Evolutionary conservation across 2,329 filamentous ascomycete genomes (phyloP), one percentile per base, ranked within the genome.

Genomic region (Mycogone perniciosa): DNA sequence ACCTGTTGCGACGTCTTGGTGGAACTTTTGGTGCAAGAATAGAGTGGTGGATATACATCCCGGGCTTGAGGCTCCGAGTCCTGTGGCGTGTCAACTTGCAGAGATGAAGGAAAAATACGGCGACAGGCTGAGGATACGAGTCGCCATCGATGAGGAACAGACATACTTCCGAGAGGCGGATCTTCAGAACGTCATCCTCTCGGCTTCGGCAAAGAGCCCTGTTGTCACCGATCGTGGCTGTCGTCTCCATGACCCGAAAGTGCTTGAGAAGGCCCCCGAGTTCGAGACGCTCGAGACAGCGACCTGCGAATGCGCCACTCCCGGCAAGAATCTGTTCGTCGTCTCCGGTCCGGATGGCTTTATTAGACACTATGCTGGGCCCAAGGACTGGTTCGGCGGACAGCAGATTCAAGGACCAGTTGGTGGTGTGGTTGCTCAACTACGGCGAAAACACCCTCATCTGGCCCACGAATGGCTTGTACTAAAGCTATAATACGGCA

Each of bases 301-400:
- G 37, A 55, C 41, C 29, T 64, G 65, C 56, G 50, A 55, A 5
- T 69, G 66, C 53, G 55, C 56, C 1, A 43, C 50, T 8, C 60
- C 68, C 1, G 76, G 79, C 1, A 80, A 77, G 56, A 84, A 83
- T 53, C 65, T 96, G 20, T 73, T 96, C n/a, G 75, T 96, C 50
- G 80, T 97, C 1, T 95, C 90, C 1, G 93, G 93, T 0, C 92
- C 93, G 0, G 89, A 95, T 48, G 92, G 93, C 0, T 97, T 97
- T 68, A 78, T 97, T 37, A 78, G 80, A 40, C 79, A 86, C 56
- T 88, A 87, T 69, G 89, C 89, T 2, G 92, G 93, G 1, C 54
- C 83, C 7, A 96, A 95, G 69, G 70, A 80, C 3, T 95, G 89
- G 87, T 72, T 76, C 8, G 77, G 78, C 30, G 89, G 89, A 0